Evolutionary conservation across 768 basidiomycete genomes (phyloP), one percentile per base, ranked within the genome.

Genomic region (Phallus indusiatus): DNA sequence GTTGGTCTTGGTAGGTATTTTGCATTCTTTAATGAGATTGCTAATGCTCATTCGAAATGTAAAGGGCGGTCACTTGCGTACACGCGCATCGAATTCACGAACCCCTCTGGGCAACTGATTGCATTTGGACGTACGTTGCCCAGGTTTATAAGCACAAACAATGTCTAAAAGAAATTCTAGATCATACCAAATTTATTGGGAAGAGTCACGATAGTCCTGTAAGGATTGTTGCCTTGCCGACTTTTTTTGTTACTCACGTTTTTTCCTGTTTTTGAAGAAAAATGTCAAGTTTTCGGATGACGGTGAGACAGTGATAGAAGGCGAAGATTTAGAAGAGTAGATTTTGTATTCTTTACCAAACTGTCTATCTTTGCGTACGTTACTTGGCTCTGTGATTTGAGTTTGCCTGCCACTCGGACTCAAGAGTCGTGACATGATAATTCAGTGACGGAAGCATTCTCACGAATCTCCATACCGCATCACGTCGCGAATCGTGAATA

Each of bases 131-230:
- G 90, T 90, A 66, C 66, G 86, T 75, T 28, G 20, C 14, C 53
- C 34, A 35, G 35, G 18, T 16, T 46, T 53, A 16, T 12, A 24
- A 28, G 21, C 17, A 42, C 14, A 47, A 5, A 9, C 17, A 24
- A 61, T 55, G 10, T 34, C 47, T 18, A 18, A 14, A 18, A 17
- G 8, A 53, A 18, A 10, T 21, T 53, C 1, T 60, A 92, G 90
- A 85, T 61, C 90, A 92, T 65, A 93, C 90, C 8, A 93, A 93
- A 68, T 92, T 89, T 63, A 74, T 92, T 59, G 89, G 88, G 14
- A 88, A 80, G 67, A 88, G 86, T 10, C 68, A 70, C 1, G 73
- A 72, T 9, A 74, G 76, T 53, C 64, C 72, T 61, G 78, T 80
- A 59, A 56, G 70, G 58, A 10, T 33, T 35, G n/a, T n/a, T 73